Evolutionary conservation across 1,284 basidiomycete genomes (phyloP).

Genomic region (Anthracocystis walkeri): DNA sequence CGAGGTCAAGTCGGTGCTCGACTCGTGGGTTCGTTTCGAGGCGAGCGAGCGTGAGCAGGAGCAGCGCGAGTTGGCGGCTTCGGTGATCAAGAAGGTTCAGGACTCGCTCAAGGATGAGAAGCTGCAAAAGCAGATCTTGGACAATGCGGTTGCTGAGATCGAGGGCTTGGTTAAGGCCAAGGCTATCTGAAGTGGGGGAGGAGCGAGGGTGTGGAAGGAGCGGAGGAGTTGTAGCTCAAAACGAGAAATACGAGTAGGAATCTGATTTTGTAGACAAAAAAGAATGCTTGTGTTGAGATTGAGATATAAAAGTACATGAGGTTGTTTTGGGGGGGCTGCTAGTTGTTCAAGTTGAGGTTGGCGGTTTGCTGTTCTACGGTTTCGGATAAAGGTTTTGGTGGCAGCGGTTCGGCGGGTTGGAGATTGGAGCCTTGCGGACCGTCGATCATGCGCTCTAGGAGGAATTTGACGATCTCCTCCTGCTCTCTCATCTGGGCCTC

Average conservation of each 20-base stretch:
- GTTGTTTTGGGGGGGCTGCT: neutral
- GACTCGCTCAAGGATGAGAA: slow-evolving; percentile 87
- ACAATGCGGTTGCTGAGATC: slow-evolving; percentile 86
- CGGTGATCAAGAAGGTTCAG: slow-evolving; percentile 87
- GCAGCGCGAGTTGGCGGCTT: slow-evolving; percentile 88
- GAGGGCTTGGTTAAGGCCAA: slow-evolving; percentile 74
- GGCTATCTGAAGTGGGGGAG: slow-evolving; percentile 60
- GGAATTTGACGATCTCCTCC: slow-evolving; percentile 63
- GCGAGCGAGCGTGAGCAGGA: slow-evolving; percentile 96
- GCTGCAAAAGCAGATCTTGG: slow-evolving; percentile 90
- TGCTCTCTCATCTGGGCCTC: slow-evolving; percentile 67
- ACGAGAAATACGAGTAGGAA: slow-evolving; percentile 14
- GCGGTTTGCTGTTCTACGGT: slow-evolving; percentile 25
- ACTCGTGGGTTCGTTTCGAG: slow-evolving; percentile 98
- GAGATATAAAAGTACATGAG: slow-evolving; percentile 15
- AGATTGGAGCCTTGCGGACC: slow-evolving; percentile 32
- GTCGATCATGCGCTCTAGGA: slow-evolving; percentile 58
- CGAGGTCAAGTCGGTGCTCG: slow-evolving; percentile 93
- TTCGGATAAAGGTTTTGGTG: slow-evolving; percentile 12
- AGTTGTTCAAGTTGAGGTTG: slow-evolving; percentile 28
- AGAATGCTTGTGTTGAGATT: neutral
- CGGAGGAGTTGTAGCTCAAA: neutral
- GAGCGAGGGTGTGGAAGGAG: too few relatives aligned
- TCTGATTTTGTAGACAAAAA: too few relatives aligned
- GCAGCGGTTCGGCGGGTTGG: slow-evolving; percentile 30